Conservation (phyloP, 2,329 filamentous ascomycete species). For the Stagonosporopsis cucurbitacearum region DNA sequence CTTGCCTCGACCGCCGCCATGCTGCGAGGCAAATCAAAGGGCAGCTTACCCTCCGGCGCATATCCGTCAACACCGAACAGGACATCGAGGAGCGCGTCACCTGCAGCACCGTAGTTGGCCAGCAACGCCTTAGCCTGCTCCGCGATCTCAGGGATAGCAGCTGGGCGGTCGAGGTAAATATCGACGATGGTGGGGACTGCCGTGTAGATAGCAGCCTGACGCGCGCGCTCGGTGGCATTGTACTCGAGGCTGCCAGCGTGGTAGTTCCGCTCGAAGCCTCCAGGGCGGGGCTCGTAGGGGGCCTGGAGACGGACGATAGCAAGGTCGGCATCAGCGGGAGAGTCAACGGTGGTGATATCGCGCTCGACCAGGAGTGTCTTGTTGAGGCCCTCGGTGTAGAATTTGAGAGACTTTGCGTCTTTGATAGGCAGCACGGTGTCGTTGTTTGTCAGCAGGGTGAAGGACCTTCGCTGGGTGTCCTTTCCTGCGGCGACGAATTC, state of each 20-base stretch:
- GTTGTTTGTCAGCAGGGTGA: conserved; percentile 49
- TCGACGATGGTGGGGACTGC: conserved; percentile 53
- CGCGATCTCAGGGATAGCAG: conserved; percentile 52
- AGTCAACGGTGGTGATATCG: conserved; percentile 43
- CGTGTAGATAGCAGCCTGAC: conserved; percentile 50
- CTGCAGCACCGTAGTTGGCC: conserved; percentile 51
- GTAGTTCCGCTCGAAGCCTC: conserved; percentile 51
- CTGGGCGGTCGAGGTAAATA: conserved; percentile 54
- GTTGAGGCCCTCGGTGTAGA: conserved; percentile 49
- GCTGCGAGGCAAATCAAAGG: conserved; percentile 57
- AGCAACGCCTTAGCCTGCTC: conserved; percentile 50
- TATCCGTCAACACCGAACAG: conserved; percentile 48
- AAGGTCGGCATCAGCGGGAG: conserved; percentile 50
- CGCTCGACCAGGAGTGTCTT: conserved; percentile 40
- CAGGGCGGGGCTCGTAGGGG: conserved; percentile 51
- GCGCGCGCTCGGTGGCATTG: conserved; percentile 48
- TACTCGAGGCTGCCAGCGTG: conserved; percentile 53
- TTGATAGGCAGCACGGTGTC: conserved; percentile 41
- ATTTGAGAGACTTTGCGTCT: conserved; percentile 28
- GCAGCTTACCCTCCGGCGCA: conserved; percentile 52
- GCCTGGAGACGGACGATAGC: conserved; percentile 51
- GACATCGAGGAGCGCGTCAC: conserved; percentile 55
- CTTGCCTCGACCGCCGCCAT: conserved; percentile 51
- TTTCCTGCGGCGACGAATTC: conserved; percentile 51
- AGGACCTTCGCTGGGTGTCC: conserved; percentile 48